Percentiles rank a stretch among this genome's conserved stretches.
These are phyloP conservation scores for Colletotrichum truncatum DNA, from an alignment of 2,329 filamentous ascomycete species.

Conservation along the genomic window DNA sequence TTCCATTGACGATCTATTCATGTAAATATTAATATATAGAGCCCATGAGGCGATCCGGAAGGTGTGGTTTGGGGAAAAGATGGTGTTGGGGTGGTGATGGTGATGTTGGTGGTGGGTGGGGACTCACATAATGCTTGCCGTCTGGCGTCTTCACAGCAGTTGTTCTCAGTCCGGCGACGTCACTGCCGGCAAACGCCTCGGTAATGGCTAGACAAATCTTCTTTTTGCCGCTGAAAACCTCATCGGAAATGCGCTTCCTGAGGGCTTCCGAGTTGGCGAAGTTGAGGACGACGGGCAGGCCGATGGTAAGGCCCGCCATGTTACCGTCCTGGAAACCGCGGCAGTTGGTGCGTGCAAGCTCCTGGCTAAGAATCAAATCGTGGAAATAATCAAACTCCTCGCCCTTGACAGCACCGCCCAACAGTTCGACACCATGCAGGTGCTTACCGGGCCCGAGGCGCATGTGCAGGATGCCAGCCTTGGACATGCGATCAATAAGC, in stretches of 20 bases:
- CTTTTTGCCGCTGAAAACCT: constrained; percentile 83
- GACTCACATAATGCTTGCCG: constrained; percentile 74
- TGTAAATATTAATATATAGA: not conserved
- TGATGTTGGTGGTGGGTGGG: constrained; percentile 40
- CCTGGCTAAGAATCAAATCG: constrained; percentile 80
- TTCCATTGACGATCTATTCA: constrained; percentile 68
- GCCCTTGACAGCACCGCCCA: constrained; percentile 76
- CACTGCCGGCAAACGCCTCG: constrained; percentile 86
- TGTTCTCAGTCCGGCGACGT: constrained; percentile 82
- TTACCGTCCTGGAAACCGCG: constrained; percentile 88
- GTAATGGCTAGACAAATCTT: constrained; percentile 90
- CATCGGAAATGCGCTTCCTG: constrained; percentile 73
- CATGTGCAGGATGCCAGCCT: constrained; percentile 80
- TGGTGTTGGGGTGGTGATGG: constrained; percentile 10
- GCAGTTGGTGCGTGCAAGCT: constrained; percentile 75
- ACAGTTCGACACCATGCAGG: constrained; percentile 73
- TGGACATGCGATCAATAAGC: constrained; percentile 82
- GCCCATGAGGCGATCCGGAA: not conserved
- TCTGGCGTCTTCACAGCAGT: constrained; percentile 81
- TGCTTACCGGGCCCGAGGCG: constrained; percentile 85
- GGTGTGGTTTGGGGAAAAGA: not conserved
- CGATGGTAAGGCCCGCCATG: constrained; percentile 87
- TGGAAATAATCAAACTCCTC: constrained; percentile 91
- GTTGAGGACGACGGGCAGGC: constrained; percentile 81
- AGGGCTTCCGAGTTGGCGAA: constrained; percentile 76